These are phyloP conservation scores for Onygenales sp. DNA, from an alignment of 2,329 filamentous ascomycete species.

Conservation along the genomic window DNA sequence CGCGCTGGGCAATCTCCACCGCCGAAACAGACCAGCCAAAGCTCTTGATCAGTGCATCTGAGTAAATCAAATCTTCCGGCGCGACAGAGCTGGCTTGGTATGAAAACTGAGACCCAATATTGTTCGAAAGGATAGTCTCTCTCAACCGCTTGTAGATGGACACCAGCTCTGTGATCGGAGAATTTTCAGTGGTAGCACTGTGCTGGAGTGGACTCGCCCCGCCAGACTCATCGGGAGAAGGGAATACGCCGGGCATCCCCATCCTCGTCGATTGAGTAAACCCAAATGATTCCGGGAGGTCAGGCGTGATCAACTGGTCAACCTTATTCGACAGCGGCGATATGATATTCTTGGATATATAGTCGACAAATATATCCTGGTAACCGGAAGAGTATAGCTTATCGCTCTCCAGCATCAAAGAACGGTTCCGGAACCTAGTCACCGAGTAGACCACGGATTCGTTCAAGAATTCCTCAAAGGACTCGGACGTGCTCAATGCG, in stretches of 20 bases:
- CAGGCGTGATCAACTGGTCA: slow-evolving; percentile 22
- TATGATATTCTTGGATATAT: slow-evolving; percentile 42
- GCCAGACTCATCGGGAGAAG: slow-evolving; percentile 22
- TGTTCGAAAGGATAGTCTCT: slow-evolving; percentile 45
- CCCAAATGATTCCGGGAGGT: slow-evolving; percentile 19
- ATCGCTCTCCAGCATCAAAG: slow-evolving; percentile 30
- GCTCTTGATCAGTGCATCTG: slow-evolving; percentile 32
- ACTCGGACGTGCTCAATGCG: slow-evolving; percentile 49
- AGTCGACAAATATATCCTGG: slow-evolving; percentile 42
- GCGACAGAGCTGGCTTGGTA: slow-evolving; percentile 31
- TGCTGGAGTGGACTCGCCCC: slow-evolving; percentile 24
- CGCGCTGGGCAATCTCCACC: slow-evolving; percentile 85
- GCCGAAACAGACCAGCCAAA: slow-evolving; percentile 81
- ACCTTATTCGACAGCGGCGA: slow-evolving; percentile 37
- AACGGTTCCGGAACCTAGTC: slow-evolving; percentile 39
- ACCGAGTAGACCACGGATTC: slow-evolving; percentile 44
- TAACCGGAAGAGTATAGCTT: slow-evolving; percentile 26
- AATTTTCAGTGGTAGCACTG: slow-evolving; percentile 19
- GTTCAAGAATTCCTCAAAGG: slow-evolving; percentile 62
- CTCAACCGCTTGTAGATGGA: slow-evolving; percentile 48
- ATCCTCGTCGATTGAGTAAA: slow-evolving; percentile 21
- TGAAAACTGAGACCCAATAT: slow-evolving; percentile 38
- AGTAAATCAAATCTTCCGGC: slow-evolving; percentile 40
- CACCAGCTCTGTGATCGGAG: slow-evolving; percentile 39
- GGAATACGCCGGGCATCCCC: slow-evolving; percentile 31